phyloP scores from a whole-genome alignment of 2,329 filamentous ascomycete species.

The Alternaria ethzedia region DNA sequence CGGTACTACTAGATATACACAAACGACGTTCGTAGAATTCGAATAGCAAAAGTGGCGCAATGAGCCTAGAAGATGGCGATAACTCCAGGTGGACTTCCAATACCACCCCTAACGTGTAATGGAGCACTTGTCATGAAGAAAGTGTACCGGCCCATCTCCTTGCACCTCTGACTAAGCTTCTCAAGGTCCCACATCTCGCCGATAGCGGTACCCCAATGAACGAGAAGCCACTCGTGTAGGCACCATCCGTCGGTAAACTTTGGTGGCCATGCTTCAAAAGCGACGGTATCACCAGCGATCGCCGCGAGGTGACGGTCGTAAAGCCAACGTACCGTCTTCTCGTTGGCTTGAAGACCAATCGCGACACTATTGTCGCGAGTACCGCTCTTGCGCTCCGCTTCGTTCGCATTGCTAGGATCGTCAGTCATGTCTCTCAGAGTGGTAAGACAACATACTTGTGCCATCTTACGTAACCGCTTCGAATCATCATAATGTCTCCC shows the following conservation, averaged over 20 bases:
- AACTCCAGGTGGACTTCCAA: slow-evolving; percentile 46
- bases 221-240: slow-evolving; percentile 43
- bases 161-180: slow-evolving; percentile 60
- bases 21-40: too few relatives aligned
- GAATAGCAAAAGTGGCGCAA: background rate
- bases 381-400: slow-evolving; percentile 34
- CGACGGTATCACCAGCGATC: slow-evolving; percentile 49
- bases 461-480: slow-evolving; percentile 56
- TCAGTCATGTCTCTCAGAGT: background rate
- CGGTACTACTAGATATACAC: too few relatives aligned
- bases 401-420: slow-evolving; percentile 28
- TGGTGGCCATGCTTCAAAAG: slow-evolving; percentile 49
- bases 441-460: slow-evolving; percentile 29
- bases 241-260: slow-evolving; percentile 40
- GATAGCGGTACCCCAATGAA: slow-evolving; percentile 40
- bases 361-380: slow-evolving; percentile 41
- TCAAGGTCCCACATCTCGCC: slow-evolving; percentile 55
- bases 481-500: slow-evolving; percentile 46
- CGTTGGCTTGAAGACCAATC: slow-evolving; percentile 43
- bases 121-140: slow-evolving; percentile 69
- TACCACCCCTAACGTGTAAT: slow-evolving; percentile 61
- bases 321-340: slow-evolving; percentile 45
- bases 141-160: slow-evolving; percentile 60
- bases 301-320: slow-evolving; percentile 47
- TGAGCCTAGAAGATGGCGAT: slow-evolving; percentile 39